phyloP scores from a whole-genome alignment of 768 basidiomycete species.

The Solioccasus polychromus region DNA sequence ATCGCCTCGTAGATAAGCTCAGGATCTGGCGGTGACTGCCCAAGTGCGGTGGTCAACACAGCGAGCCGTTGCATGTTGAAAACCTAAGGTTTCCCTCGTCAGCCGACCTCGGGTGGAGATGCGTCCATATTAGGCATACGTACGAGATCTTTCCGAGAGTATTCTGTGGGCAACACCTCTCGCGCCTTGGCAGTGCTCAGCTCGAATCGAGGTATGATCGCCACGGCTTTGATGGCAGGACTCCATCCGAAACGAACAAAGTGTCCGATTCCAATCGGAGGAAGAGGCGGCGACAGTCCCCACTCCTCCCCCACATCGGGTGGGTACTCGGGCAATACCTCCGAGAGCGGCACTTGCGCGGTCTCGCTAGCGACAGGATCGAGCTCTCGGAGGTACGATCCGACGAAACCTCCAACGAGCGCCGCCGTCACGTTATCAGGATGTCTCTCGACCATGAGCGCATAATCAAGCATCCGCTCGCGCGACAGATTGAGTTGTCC shows the following conservation, averaged over 20 bases:
- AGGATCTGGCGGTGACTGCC: slow-evolving; percentile 86
- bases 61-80: slow-evolving; percentile 97
- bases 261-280: slow-evolving; percentile 90
- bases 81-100: slow-evolving; percentile 56
- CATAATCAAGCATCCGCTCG: slow-evolving; percentile 86
- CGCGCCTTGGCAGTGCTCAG: slow-evolving; percentile 94
- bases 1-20: slow-evolving; percentile 98
- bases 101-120: background rate
- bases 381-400: slow-evolving; percentile 90
- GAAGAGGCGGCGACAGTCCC: slow-evolving; percentile 84
- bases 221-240: slow-evolving; percentile 81
- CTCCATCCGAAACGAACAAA: slow-evolving; percentile 90
- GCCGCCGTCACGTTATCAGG: slow-evolving; percentile 99
- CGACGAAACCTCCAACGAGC: slow-evolving; percentile 94
- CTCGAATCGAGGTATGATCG: slow-evolving; percentile 94
- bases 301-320: slow-evolving; percentile 88
- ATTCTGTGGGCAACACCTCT: slow-evolving; percentile 78
- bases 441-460: slow-evolving; percentile 98
- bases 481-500: slow-evolving; percentile 67
- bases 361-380: slow-evolving; percentile 77
- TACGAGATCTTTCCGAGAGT: slow-evolving; percentile 90
- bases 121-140: slow-evolving; percentile 1
- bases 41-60: slow-evolving; percentile 92
- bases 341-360: slow-evolving; percentile 88
- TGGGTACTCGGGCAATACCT: slow-evolving; percentile 96